A percentile compares a stretch with the other conserved stretches of the same genome.
These are phyloP conservation scores for Avena insularis DNA, from an alignment of 176 grass and related monocot genomes.

Conservation along the genomic window DNA sequence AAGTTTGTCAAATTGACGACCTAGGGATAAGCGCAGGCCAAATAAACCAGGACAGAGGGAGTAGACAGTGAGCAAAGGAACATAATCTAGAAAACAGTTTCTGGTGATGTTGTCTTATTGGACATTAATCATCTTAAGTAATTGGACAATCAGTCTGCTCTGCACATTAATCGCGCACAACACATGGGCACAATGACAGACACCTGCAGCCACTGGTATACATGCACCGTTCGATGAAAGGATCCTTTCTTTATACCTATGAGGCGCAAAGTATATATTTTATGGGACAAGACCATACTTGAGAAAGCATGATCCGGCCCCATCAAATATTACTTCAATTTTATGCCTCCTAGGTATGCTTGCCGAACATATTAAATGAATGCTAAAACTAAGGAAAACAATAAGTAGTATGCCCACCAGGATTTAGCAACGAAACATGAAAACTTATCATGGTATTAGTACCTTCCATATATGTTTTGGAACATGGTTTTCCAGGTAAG, in stretches of 20 bases:
- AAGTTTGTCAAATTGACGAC: too few species aligned
- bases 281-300: background rate
- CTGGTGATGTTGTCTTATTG: conserved; percentile 1
- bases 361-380: background rate
- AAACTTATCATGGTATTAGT: conserved; percentile 13
- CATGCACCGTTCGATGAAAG: background rate
- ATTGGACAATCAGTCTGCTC: conserved; percentile 34
- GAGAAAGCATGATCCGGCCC: background rate
- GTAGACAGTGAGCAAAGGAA: background rate
- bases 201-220: background rate
- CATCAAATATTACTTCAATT: conserved; percentile 7
- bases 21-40: too few species aligned
- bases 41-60: too few species aligned
- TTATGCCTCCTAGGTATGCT: conserved; percentile 13
- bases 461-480: conserved; percentile 95
- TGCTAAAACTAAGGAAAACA: conserved; percentile 16
- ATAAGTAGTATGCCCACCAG: background rate
- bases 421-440: conserved; percentile 11
- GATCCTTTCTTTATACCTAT: background rate
- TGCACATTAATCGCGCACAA: conserved; percentile 18
- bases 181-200: background rate
- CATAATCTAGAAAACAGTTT: background rate
- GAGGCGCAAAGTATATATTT: background rate
- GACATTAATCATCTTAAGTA: conserved; percentile 11
- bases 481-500: conserved; percentile 91